Evolutionary conservation across 352 stramenopile species (phyloP).

Genomic region (Thraustotheca clavata): DNA sequence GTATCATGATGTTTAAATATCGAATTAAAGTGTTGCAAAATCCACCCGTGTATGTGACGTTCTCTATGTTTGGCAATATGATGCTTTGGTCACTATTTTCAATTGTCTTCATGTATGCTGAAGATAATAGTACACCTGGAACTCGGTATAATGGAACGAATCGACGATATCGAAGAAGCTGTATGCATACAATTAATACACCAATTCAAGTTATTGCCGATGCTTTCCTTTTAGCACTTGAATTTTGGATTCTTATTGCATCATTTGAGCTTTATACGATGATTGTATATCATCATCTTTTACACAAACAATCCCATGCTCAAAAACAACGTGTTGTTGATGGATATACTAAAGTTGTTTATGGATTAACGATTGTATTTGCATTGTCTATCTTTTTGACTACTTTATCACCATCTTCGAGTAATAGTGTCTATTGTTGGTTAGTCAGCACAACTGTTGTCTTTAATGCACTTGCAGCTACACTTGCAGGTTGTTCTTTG

Average conservation of each 20-base stretch:
- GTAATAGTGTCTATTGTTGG: neutral
- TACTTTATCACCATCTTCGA: neutral
- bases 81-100: neutral
- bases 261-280: conserved; percentile 2
- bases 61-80: neutral
- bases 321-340: neutral
- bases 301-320: neutral
- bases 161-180: neutral
- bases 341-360: neutral
- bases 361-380: neutral
- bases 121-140: neutral
- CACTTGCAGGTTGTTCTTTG: neutral
- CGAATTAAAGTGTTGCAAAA: neutral
- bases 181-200: neutral
- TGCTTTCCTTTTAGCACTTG: neutral
- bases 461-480: neutral
- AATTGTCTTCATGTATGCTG: neutral
- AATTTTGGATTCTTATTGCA: neutral
- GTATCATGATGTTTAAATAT: neutral
- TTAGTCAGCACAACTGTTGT: neutral
- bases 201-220: neutral
- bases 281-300: neutral
- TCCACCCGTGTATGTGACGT: neutral
- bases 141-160: neutral
- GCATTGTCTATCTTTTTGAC: neutral